Evolutionary conservation across 257 asterid genomes (phyloP), one percentile per base, ranked within the genome.

Genomic region (Ilex aquifolium): DNA sequence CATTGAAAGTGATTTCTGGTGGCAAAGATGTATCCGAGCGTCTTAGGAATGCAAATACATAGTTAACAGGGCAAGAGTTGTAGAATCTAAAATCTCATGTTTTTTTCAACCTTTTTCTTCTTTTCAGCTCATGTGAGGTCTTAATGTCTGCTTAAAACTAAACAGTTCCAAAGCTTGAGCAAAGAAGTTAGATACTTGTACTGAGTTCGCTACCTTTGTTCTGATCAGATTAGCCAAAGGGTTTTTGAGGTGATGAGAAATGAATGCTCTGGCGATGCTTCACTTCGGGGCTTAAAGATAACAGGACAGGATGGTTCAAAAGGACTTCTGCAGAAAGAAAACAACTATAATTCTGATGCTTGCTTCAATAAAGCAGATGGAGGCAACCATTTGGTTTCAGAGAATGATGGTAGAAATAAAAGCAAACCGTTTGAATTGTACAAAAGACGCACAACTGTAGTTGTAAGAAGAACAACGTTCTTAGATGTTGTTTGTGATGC

Each of bases 401-500:
- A 48, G 61, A 46, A 14, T 53, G 84, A 81, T 57, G 83, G 72
- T 65, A 75, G 32, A 50, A 72, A 60, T 40, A 74, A 83, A 70
- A 75, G 66, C 74, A 81, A 76, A 70, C 90, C 92, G 36, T 93
- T 93, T 76, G 99, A 93, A 74, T 65, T 76, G 71, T 93, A 93
- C 83, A 93, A 93, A 79, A 81, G 82, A 60, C 97, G 96, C 69
- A 90, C 97, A 17, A 90, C 96, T 31, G 75, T 75, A 17, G 77
- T 90, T 55, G 86, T 93, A 50, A 70, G 81, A 65, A 85, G 99
- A 65, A 80, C 73, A 65, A 27, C 66, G 2, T 93, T 93, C 65
- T 80, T 93, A 15, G 90, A 90, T 79, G 88, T 88, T 62, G 90
- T 86, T 16, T 88, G 95, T 57, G 85, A 84, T 70, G 95, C 95